These are phyloP conservation scores for Dendrocalamus sinicus DNA, from an alignment of 176 grass and related monocot genomes.

Conservation along the genomic window DNA sequence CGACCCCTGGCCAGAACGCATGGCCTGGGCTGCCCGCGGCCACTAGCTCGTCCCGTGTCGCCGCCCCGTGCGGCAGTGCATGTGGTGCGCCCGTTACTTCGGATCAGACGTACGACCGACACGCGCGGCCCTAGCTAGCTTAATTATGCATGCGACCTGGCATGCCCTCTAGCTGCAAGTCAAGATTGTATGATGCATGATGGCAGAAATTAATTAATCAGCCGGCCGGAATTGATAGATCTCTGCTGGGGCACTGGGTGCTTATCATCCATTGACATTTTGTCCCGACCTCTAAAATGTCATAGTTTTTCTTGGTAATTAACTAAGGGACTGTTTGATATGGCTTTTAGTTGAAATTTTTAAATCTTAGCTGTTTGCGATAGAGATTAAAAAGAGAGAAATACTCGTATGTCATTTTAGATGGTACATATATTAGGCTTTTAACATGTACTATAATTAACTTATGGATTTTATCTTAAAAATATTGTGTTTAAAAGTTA, in stretches of 20 bases:
- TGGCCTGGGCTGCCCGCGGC: not conserved
- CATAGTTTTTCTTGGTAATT: not conserved
- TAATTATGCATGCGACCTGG: not conserved
- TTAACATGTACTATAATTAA: no score
- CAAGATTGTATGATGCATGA: not conserved
- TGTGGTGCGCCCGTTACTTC: constrained; percentile 42
- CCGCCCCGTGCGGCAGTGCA: constrained; percentile 13
- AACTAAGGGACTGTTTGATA: not conserved
- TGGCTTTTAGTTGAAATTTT: no score
- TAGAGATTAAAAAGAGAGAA: no score
- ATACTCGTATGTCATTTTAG: no score
- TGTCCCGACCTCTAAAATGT: not conserved
- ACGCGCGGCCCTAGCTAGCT: not conserved
- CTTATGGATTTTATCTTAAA: no score
- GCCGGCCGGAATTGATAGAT: not conserved
- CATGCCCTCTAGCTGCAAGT: not conserved
- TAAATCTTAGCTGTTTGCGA: no score
- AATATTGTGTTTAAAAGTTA: no score
- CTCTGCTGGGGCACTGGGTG: not conserved
- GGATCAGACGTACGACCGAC: not conserved
- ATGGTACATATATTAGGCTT: no score
- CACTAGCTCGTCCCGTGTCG: not conserved
- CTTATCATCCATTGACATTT: not conserved
- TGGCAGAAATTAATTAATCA: not conserved
- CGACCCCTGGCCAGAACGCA: not conserved